Evolutionary conservation across 805 yeast genomes (phyloP).

Genomic region (Priceomyces melissophilus): DNA sequence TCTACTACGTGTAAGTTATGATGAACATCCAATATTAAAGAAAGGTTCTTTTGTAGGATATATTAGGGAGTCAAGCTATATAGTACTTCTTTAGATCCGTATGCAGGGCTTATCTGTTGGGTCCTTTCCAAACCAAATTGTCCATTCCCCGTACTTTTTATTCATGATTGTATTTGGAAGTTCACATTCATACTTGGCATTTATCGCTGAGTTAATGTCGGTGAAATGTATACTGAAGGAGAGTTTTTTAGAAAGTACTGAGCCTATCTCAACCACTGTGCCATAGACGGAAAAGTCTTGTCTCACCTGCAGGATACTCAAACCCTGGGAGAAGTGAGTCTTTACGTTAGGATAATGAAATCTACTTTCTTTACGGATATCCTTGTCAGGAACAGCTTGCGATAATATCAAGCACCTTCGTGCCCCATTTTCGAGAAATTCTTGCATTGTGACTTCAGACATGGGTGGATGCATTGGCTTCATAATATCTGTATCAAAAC

Average conservation of each 20-base stretch:
- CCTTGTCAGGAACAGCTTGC: slow-evolving; percentile 20
- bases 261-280: slow-evolving; percentile 54
- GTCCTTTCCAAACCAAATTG: slow-evolving; percentile 64
- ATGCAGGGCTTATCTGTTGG: slow-evolving; percentile 56
- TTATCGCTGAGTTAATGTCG: slow-evolving; percentile 57
- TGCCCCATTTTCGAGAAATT: slow-evolving; percentile 43
- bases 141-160: slow-evolving; percentile 56
- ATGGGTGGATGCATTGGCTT: slow-evolving; percentile 17
- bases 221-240: slow-evolving; percentile 59
- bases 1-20: too few relatives aligned
- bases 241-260: slow-evolving; percentile 63
- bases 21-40: neutral
- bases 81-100: slow-evolving; percentile 1
- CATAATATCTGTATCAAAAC: slow-evolving; percentile 19
- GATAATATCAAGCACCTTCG: slow-evolving; percentile 51
- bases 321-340: slow-evolving; percentile 36
- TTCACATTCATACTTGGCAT: slow-evolving; percentile 48
- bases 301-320: slow-evolving; percentile 43
- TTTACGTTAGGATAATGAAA: slow-evolving; percentile 42
- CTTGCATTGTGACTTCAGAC: slow-evolving; percentile 21
- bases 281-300: slow-evolving; percentile 58
- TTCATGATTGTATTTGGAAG: slow-evolving; percentile 30
- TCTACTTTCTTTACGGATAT: slow-evolving; percentile 18
- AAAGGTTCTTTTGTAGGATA: slow-evolving; percentile 1
- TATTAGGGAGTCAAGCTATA: neutral